Evolutionary conservation across 768 basidiomycete genomes (phyloP), one percentile per base, ranked within the genome.

Genomic region (Suillus occidentalis): DNA sequence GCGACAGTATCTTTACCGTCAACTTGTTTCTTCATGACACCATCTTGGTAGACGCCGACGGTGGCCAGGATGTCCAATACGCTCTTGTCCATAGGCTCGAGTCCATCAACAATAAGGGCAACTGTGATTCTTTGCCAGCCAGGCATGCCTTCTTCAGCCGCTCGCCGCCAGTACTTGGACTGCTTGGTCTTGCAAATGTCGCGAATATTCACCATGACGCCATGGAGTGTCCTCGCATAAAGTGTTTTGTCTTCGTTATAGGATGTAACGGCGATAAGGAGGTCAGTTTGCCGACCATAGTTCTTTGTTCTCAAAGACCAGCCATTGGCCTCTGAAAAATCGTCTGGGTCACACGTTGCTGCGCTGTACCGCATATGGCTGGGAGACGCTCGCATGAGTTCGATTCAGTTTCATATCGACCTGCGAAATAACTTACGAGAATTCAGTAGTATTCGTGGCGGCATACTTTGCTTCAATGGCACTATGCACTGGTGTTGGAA

Each of bases 131-230:
- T 89, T 74, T 97, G 92, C 96, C 96, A 98, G 12, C 83, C 89
- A 45, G 93, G 92, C 62, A 85, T 83, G 52, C 93, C 92, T 73
- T 94, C 92, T 75, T 94, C 92, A 12, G 93, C 89, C 60, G 84
- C 85, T 65, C 87, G 84, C 52, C 89, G 84, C 93, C 95, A 95
- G 78, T 91, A 97, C 76, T 95, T 95, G 67, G 91, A 94, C 72
- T 92, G 91, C 76, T 96, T 96, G 49, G 94, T 95, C 79, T 91
- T 95, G 85, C 95, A 96, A 69, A 98, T 98, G 71, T 99, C 92
- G 68, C 96, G 91, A 66, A 99, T 97, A 77, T 99, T 99, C 67
- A 97, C 77, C 96, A 98, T 98, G 71, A 98, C 90, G 67, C 93
- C 93, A 72, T 98, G 97, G 47, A 99, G 82, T 0, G 97, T 98